Conservation (phyloP, 257 asterid species). For the Solanum lycopersicoides region DNA sequence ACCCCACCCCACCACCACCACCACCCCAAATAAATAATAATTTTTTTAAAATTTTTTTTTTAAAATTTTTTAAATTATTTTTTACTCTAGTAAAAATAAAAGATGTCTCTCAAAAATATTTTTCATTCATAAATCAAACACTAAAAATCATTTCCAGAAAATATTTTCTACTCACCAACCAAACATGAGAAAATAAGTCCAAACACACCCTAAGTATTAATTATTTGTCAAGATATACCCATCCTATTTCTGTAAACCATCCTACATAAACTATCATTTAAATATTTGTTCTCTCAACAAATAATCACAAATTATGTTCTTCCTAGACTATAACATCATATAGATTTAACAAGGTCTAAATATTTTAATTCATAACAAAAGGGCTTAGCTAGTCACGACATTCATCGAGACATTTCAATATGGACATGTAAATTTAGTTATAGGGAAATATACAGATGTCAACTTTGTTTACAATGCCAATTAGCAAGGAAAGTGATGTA, state of each 20-base stretch:
- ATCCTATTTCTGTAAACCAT: not conserved
- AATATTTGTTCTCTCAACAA: not conserved
- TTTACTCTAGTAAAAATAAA: too few relatives aligned
- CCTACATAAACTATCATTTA: not conserved
- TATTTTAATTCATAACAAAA: not conserved
- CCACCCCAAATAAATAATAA: too few relatives aligned
- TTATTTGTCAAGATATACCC: not conserved
- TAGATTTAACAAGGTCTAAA: not conserved
- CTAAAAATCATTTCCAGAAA: too few relatives aligned
- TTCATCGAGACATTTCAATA: not conserved
- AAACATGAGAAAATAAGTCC: too few relatives aligned
- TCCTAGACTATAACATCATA: not conserved
- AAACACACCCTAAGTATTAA: too few relatives aligned
- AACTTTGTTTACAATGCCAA: not conserved
- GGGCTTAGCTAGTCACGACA: not conserved
- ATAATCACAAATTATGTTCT: not conserved
- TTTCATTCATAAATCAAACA: too few relatives aligned
- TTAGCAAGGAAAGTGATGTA: not conserved
- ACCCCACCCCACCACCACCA: too few relatives aligned
- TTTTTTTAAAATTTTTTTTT: too few relatives aligned
- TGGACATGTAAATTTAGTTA: not conserved
- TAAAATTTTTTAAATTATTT: too few relatives aligned
- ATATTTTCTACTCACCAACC: too few relatives aligned
- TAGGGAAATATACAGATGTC: not conserved
- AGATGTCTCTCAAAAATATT: too few relatives aligned